phyloP scores from a whole-genome alignment of 768 basidiomycete genomes.

The Epithele typhae region DNA sequence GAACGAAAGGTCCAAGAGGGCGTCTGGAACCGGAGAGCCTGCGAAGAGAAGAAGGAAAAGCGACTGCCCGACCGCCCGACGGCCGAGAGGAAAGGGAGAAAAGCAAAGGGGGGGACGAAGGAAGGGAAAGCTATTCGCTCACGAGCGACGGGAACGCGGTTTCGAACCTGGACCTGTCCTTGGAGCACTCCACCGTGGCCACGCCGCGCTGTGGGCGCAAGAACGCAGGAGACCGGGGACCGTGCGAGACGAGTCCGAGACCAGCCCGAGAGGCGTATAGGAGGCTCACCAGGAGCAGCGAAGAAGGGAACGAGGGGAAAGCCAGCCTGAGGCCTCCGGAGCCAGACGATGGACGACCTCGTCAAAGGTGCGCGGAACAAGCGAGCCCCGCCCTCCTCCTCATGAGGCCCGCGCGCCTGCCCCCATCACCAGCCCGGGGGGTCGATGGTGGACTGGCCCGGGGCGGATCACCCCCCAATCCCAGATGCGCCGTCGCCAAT shows the following conservation, averaged over 20 bases:
- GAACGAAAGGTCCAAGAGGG: neutral
- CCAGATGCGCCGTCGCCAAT: neutral
- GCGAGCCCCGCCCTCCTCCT: neutral
- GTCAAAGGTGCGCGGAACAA: conserved; percentile 8
- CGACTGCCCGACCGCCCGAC: neutral
- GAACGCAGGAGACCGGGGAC: neutral
- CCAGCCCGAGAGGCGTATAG: conserved; percentile 14
- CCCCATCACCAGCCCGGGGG: neutral
- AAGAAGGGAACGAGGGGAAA: conserved; percentile 8
- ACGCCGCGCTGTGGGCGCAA: conserved; percentile 1
- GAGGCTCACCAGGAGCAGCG: conserved; percentile 16
- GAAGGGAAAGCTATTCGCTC: conserved; percentile 5
- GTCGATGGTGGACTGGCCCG: conserved; percentile 4
- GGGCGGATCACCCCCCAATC: conserved; percentile 13
- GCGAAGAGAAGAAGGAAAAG: neutral
- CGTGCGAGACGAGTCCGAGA: conserved; percentile 8
- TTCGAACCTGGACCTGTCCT: neutral
- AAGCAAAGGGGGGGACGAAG: neutral
- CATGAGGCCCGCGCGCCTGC: neutral
- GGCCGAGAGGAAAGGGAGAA: neutral
- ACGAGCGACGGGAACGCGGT: neutral
- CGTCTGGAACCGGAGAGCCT: neutral
- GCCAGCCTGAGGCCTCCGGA: conserved; percentile 7
- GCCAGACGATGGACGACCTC: conserved; percentile 15
- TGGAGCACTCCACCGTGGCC: conserved; percentile 3